Evolutionary conservation across 2,329 filamentous ascomycete genomes (phyloP), one percentile per base, ranked within the genome.

Genomic region (Aspergillus pseudoglaucus): DNA sequence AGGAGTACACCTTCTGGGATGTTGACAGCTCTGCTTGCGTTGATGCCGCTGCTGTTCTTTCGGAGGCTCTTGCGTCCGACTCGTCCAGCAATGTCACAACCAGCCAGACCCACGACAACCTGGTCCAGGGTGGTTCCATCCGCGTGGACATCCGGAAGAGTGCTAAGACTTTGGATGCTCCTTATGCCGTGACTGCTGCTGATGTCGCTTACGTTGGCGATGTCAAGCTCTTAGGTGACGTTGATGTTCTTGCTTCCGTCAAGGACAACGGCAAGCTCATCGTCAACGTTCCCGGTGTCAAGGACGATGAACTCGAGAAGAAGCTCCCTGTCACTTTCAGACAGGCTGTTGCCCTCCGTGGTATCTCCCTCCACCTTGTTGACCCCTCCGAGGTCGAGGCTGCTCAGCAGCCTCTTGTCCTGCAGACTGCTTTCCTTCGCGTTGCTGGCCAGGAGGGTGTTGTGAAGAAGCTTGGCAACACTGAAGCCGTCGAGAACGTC

Each of bases 1-100:
- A 88, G 67, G 87, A 97, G 69, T 97, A 93, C 73, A 85, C 84
- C 10, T 96, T 98, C 79, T 97, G 90, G 90, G 88, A 96, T 58
- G 66, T 87, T 37, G 91, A 95, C 62, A 80, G 83, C 66, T 90
- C 90, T 23, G 70, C 75, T 1, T 79, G 85, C 45, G 76, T 78
- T 45, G 75, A 75, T 50, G 83, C 88, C 1, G 84, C 89, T 9
- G 71, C 79, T 18, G 79, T 73, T 41, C 64, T 85, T 43, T 80
- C 77, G 37, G 76, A 82, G 61, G 74, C 83, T 7, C 68, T 85
- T 32, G 79, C 82, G 3, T 75, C 74, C 27, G 80, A 84, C 58
- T 79, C 79, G 8, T 69, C 78, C 0, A 75, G 75, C 63, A 85
- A 84, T 54, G 77, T 86, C 42, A 78, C 80, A 41, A 75, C 79